phyloP scores from a whole-genome alignment of 495 filamentous ascomycete genomes.

The Corynascus novoguineensis region DNA sequence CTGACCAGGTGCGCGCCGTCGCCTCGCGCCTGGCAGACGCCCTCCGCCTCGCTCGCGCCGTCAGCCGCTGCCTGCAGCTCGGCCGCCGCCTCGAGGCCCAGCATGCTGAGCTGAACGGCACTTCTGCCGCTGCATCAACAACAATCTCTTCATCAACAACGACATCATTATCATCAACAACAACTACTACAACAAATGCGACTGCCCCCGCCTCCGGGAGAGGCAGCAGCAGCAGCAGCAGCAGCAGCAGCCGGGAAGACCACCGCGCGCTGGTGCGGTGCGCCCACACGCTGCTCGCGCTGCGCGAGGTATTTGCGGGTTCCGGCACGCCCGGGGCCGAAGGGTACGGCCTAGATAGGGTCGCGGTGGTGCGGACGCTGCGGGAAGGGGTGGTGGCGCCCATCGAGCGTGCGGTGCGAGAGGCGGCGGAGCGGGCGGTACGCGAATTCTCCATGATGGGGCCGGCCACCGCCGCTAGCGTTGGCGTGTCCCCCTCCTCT shows the following conservation, averaged over 20 bases:
- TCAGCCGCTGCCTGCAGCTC: constrained; percentile 68
- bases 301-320: constrained; percentile 65
- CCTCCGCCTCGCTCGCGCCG: constrained; percentile 68
- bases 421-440: constrained; percentile 72
- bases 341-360: constrained; percentile 65
- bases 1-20: constrained; percentile 68
- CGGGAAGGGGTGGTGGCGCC: constrained; percentile 61
- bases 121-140: constrained; percentile 27
- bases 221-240: too few species aligned
- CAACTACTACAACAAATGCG: too few species aligned
- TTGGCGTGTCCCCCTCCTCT: too few species aligned
- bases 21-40: constrained; percentile 71
- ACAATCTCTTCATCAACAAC: constrained; percentile 15
- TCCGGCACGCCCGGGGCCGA: constrained; percentile 57
- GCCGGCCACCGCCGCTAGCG: constrained; percentile 46
- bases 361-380: constrained; percentile 63
- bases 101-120: constrained; percentile 45
- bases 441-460: constrained; percentile 79
- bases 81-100: constrained; percentile 85
- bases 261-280: constrained; percentile 73
- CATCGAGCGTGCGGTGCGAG: constrained; percentile 60
- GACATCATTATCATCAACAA: background rate
- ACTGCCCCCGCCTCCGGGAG: too few species aligned
- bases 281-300: constrained; percentile 64
- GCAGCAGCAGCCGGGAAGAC: constrained; percentile 52